Percentiles rank a stretch among this genome's conserved stretches.
Conservation (phyloP, 495 filamentous ascomycete species). For the Xylaria sp. region DNA sequence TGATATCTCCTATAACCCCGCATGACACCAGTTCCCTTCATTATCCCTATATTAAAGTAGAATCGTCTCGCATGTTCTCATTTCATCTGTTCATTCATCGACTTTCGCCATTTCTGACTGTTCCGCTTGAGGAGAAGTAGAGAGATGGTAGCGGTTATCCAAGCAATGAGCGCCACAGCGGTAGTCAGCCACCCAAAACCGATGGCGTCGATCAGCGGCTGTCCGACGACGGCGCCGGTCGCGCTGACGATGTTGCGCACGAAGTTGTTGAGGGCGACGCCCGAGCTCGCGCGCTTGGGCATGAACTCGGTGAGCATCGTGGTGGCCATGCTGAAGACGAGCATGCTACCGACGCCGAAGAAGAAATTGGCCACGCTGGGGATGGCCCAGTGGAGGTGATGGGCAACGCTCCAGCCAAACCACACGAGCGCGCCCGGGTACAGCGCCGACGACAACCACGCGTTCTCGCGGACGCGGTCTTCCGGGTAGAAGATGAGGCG, state of each 20-base stretch:
- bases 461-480: slow-evolving; percentile 90
- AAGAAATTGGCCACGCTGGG: slow-evolving; percentile 80
- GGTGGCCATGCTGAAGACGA: slow-evolving; percentile 80
- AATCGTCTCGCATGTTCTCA: not conserved
- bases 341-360: slow-evolving; percentile 88
- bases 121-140: slow-evolving; percentile 72
- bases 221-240: slow-evolving; percentile 74
- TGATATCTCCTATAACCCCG: not conserved
- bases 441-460: slow-evolving; percentile 77
- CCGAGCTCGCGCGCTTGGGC: slow-evolving; percentile 72
- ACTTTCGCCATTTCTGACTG: slow-evolving; percentile 70
- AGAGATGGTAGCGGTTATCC: slow-evolving; percentile 58
- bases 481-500: slow-evolving; percentile 78
- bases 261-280: slow-evolving; percentile 88
- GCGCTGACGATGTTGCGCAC: slow-evolving; percentile 87
- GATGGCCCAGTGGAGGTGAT: slow-evolving; percentile 53
- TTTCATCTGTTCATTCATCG: slow-evolving; percentile 63
- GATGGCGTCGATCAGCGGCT: slow-evolving; percentile 79
- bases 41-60: not conserved
- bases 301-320: slow-evolving; percentile 94
- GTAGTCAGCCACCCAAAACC: slow-evolving; percentile 93
- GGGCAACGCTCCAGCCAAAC: slow-evolving; percentile 62
- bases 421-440: slow-evolving; percentile 74
- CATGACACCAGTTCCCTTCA: not conserved
- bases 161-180: slow-evolving; percentile 70